Conservation (phyloP, 2,329 filamentous ascomycete species). For the Cladorrhinum sp. region DNA sequence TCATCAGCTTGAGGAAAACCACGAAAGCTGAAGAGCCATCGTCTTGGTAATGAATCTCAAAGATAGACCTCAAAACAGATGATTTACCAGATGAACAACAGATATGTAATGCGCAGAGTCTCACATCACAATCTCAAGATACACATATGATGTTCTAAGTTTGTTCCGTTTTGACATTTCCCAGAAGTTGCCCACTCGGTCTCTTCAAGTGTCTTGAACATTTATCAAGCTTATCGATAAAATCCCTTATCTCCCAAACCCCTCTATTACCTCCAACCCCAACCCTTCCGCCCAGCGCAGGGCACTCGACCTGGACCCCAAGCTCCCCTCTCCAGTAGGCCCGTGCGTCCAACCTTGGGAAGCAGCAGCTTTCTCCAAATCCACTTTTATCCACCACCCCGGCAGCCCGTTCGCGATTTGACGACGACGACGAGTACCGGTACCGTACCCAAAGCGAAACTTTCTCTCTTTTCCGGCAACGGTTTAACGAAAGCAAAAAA, state of each 20-base stretch:
- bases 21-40: not conserved
- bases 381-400: not conserved
- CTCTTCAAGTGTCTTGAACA: not conserved
- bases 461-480: not conserved
- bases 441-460: no score
- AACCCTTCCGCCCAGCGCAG: slow-evolving; percentile 5
- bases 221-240: slow-evolving; percentile 1
- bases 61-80: not conserved
- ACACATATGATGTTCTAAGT: not conserved
- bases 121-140: not conserved
- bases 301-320: not conserved
- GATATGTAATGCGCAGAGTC: not conserved
- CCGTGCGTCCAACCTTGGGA: not conserved
- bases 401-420: not conserved
- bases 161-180: not conserved
- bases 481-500: not conserved
- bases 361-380: not conserved
- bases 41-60: not conserved
- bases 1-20: not conserved
- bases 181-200: not conserved
- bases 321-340: not conserved
- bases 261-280: not conserved
- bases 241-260: not conserved
- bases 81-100: not conserved
- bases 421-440: not conserved